These are phyloP conservation scores for Nakaseomyces nivariensis DNA, from an alignment of 1,139 yeast genomes.

Conservation along the genomic window DNA sequence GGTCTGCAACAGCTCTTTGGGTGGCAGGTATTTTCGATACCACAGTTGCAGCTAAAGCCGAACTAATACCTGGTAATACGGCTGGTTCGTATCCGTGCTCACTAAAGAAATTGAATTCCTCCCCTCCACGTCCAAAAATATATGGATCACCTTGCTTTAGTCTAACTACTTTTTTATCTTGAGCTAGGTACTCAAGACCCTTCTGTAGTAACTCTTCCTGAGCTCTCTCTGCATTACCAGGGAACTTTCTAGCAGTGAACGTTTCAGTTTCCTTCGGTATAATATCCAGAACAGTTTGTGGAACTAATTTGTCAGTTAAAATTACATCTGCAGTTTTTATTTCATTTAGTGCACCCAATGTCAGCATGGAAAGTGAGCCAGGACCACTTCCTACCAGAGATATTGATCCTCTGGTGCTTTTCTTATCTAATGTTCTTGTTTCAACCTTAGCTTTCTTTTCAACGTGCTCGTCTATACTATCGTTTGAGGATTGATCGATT, in stretches of 20 bases:
- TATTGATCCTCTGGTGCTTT: conserved; percentile 41
- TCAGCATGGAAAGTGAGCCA: conserved; percentile 73
- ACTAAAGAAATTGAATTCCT: conserved; percentile 65
- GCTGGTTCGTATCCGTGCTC: conserved; percentile 57
- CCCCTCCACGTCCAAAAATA: conserved; percentile 95
- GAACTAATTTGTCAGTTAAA: conserved; percentile 86
- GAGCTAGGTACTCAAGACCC: conserved; percentile 54
- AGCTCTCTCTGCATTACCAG: conserved; percentile 93
- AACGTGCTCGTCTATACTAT: background rate
- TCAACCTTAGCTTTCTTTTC: conserved; percentile 1
- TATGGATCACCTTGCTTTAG: conserved; percentile 97
- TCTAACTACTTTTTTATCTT: conserved; percentile 74
- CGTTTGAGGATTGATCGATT: background rate
- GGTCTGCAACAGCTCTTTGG: conserved; percentile 87
- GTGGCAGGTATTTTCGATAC: conserved; percentile 82
- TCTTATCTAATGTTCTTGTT: background rate
- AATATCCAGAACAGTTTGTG: conserved; percentile 71
- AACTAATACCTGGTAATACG: conserved; percentile 83
- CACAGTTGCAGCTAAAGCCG: conserved; percentile 87
- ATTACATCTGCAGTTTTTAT: conserved; percentile 76
- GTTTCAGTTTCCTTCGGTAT: conserved; percentile 67
- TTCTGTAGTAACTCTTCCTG: conserved; percentile 69
- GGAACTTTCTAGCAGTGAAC: conserved; percentile 87
- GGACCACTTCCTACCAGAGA: conserved; percentile 92
- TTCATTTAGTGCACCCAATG: conserved; percentile 76